Conservation (phyloP, 352 stramenopile species). For the Pythium aquatile region DNA sequence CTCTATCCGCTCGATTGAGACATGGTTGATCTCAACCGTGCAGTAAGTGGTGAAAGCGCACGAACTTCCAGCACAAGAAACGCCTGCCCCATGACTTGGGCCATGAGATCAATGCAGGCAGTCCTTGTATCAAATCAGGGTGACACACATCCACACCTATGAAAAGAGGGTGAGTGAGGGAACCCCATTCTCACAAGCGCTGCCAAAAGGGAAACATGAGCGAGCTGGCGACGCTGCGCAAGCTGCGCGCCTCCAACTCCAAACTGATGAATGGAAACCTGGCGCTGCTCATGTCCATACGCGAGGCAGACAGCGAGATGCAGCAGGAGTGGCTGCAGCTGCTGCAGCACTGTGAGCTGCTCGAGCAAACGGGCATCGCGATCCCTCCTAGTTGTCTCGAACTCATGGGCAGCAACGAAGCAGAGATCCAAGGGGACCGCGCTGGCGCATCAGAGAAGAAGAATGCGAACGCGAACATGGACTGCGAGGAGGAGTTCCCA, state of each 20-base stretch:
- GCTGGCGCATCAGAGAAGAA: background rate
- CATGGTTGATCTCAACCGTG: no score
- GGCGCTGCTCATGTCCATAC: conserved; percentile 47
- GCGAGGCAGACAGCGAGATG: conserved; percentile 46
- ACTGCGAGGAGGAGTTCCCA: background rate
- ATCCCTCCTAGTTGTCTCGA: conserved; percentile 34
- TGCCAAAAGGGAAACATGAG: background rate
- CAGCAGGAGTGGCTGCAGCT: conserved; percentile 30
- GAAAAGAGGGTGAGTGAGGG: background rate
- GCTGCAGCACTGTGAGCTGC: conserved; percentile 24
- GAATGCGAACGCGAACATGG: background rate
- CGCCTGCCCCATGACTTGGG: no score
- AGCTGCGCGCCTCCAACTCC: conserved; percentile 40
- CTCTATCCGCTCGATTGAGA: no score
- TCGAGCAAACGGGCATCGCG: conserved; percentile 29
- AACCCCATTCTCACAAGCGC: background rate
- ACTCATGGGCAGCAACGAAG: conserved; percentile 23
- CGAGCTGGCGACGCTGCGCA: conserved; percentile 30
- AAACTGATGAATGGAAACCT: conserved; percentile 60
- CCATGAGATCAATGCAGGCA: no score
- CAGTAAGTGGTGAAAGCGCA: no score
- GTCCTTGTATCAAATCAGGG: background rate
- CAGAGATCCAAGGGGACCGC: background rate
- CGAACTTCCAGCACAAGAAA: no score
- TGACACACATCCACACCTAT: background rate